A percentile compares a stretch with the other conserved stretches of the same genome.
phyloP scores from a whole-genome alignment of 805 yeast genomes.

The Suhomyces sp. region DNA sequence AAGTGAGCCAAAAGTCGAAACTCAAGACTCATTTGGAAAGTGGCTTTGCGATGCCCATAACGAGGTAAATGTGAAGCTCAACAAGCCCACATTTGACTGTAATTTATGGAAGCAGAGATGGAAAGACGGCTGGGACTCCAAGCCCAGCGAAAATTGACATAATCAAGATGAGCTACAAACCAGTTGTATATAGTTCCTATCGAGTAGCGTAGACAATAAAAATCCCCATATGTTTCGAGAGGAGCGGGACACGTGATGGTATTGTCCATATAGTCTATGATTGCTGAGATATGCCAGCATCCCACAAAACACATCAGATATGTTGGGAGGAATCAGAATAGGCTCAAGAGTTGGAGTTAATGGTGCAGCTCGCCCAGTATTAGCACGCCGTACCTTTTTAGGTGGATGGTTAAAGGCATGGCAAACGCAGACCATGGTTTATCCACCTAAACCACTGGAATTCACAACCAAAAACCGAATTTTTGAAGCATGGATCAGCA shows the following conservation, averaged over 20 bases:
- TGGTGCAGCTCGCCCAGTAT: neutral
- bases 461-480: constrained; percentile 40
- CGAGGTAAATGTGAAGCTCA: constrained; percentile 81
- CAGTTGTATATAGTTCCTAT: neutral
- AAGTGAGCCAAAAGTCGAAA: constrained; percentile 54
- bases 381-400: constrained; percentile 5
- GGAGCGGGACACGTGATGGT: neutral
- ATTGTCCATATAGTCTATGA: neutral
- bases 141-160: neutral
- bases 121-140: constrained; percentile 88
- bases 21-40: constrained; percentile 75
- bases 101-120: constrained; percentile 89
- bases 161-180: neutral
- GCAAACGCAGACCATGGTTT: constrained; percentile 25
- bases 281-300: neutral
- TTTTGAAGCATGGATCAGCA: constrained; percentile 44
- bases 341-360: neutral
- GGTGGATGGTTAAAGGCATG: constrained; percentile 10
- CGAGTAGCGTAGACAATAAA: neutral
- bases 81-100: constrained; percentile 85
- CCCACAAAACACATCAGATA: neutral
- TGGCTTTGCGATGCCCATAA: constrained; percentile 98
- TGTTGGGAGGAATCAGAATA: neutral
- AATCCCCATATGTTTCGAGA: neutral
- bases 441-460: constrained; percentile 37